A percentile compares a stretch with the other conserved stretches of the same genome.
Conservation (phyloP, 345 rosid species). For the Brassica nigra region DNA sequence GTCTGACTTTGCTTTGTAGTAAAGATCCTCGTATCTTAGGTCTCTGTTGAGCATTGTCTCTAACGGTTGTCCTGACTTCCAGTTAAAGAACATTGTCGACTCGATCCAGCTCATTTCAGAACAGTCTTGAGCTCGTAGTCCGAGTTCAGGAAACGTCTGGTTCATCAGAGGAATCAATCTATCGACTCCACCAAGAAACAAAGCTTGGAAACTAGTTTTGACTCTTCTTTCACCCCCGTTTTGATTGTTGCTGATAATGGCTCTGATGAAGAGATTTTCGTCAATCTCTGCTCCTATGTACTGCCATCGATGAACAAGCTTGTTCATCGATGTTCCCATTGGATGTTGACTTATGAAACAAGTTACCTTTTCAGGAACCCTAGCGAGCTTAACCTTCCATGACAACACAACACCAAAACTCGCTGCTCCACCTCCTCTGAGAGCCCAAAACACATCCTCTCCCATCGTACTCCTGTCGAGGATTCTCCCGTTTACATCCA, state of each 20-base stretch:
- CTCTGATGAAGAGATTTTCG: conserved; percentile 54
- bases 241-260: conserved; percentile 14
- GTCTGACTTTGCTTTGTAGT: conserved; percentile 69
- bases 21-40: conserved; percentile 15
- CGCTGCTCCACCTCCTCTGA: conserved; percentile 49
- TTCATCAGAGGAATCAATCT: conserved; percentile 42
- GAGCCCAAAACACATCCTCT: conserved; percentile 49
- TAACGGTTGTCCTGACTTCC: conserved; percentile 41
- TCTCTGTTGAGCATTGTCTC: conserved; percentile 42
- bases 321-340: conserved; percentile 28
- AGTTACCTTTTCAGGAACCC: conserved; percentile 46
- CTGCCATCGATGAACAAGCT: conserved; percentile 40
- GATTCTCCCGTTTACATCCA: conserved; percentile 51
- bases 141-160: conserved; percentile 48
- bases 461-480: conserved; percentile 49
- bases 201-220: conserved; percentile 28
- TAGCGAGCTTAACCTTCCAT: conserved; percentile 42
- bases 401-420: conserved; percentile 46
- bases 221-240: conserved; percentile 32
- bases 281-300: conserved; percentile 29
- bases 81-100: conserved; percentile 45
- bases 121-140: conserved; percentile 42
- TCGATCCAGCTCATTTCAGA: conserved; percentile 54
- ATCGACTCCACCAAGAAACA: conserved; percentile 50
- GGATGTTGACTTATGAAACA: conserved; percentile 38